Conservation (phyloP, 129 eudicot species). For the Pseudognaphalium luteoalbum region DNA sequence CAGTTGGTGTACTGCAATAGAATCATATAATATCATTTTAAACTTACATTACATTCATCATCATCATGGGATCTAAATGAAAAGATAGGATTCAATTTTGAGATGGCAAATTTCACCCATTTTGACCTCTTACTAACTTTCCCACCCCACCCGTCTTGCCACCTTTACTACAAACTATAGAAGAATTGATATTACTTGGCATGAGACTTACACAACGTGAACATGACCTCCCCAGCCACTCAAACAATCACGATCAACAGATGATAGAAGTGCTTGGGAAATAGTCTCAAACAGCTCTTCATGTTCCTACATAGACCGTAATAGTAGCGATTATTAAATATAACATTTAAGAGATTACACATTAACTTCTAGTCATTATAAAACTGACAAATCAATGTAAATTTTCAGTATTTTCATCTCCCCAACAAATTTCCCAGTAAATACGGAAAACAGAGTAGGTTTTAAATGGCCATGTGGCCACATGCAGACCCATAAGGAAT, state of each 20-base stretch:
- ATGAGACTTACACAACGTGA: conserved; percentile 73
- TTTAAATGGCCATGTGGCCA: not conserved
- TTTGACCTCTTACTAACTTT: not conserved
- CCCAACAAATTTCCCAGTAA: not conserved
- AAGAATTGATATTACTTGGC: not conserved
- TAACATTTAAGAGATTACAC: not conserved
- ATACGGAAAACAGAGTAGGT: not conserved
- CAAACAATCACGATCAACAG: conserved; percentile 92
- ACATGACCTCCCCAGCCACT: conserved; percentile 99
- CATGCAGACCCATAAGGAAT: not conserved
- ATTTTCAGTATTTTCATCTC: not conserved
- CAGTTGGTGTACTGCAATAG: conserved; percentile 76
- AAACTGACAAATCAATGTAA: not conserved
- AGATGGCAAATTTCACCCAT: not conserved
- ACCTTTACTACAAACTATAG: not conserved
- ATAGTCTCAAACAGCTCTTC: conserved; percentile 96
- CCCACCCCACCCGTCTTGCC: not conserved
- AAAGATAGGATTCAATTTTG: not conserved
- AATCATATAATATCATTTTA: conserved; percentile 12
- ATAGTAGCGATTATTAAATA: conserved; percentile 11
- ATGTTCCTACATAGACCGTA: conserved; percentile 51
- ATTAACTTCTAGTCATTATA: not conserved
- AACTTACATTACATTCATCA: not conserved
- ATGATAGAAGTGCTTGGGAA: conserved; percentile 87
- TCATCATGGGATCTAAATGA: not conserved